Evolutionary conservation across 179 eudicot genomes (phyloP), one percentile per base, ranked within the genome.

Genomic region (Patellifolia procumbens): DNA sequence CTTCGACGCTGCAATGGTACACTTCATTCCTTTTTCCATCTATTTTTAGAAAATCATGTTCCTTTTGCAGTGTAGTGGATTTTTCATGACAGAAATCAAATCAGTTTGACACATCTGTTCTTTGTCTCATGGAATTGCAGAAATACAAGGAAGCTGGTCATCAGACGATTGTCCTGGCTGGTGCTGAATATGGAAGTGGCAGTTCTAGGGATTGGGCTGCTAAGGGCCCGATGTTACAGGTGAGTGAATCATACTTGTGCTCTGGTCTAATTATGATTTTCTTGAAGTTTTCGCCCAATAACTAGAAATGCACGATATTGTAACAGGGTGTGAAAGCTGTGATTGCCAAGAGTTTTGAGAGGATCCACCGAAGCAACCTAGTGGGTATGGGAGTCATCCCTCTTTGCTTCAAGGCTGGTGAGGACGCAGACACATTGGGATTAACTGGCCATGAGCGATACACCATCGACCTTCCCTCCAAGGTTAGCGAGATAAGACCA

Each of bases 151-250:
- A 83, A 69, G 88, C 88, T 20, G 88, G 86, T 19, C 81, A 86
- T 1, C 80, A 81, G 35, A 83, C 86, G 15, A 79, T 77, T 62
- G 82, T 96, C 76, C 77, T 96, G 20, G 99, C 99, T 49, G 99
- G 99, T 78, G 92, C 98, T 34, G 99, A 96, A 82, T 96, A 96
- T 83, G 99, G 99, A 81, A 96, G 98, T 84, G 99, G 99, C 49
- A 96, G 99, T 79, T 96, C 99, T 37, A 87, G 98, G 63, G 99
- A 96, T 72, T 96, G 99, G 99, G 99, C 99, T 79, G 99, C 99
- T 51, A 96, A 96, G 87, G 99, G 97, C 22, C 97, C 98, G 34
- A 90, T 93, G 98, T 88, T 96, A 64, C 97, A 74, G 90, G 99
- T 90, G 48, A 85, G 85, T 79, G 28, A 29, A 9, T 34, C 34